Percentiles rank a stretch among this genome's conserved stretches.
These are phyloP conservation scores for Vigna reflexopilosa DNA, from an alignment of 306 rosid species.

Conservation along the genomic window DNA sequence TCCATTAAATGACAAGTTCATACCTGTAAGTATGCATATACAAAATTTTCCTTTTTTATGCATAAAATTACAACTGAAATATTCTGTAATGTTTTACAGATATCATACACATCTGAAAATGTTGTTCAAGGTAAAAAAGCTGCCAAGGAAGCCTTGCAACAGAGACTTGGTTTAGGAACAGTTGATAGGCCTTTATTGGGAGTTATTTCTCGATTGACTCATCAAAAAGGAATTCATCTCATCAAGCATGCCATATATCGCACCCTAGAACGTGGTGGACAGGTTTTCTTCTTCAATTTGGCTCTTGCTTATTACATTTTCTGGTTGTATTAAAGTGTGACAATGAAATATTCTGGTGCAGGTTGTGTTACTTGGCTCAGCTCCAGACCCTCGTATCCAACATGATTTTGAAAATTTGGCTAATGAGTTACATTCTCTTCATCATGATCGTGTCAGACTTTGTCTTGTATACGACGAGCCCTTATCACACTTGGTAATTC, in stretches of 20 bases:
- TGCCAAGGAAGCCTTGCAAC: conserved; percentile 85
- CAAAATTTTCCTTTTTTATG: not conserved
- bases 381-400: conserved; percentile 90
- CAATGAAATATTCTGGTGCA: conserved; percentile 45
- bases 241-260: conserved; percentile 76
- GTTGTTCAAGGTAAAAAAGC: conserved; percentile 84
- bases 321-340: not conserved
- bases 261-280: conserved; percentile 78
- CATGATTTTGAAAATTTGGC: conserved; percentile 79
- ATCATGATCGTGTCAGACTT: conserved; percentile 62
- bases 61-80: conserved; percentile 25
- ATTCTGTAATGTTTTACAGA: conserved; percentile 49
- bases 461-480: conserved; percentile 86
- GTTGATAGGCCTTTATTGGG: conserved; percentile 80
- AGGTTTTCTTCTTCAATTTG: conserved; percentile 55
- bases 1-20: conserved; percentile 68
- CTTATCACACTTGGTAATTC: conserved; percentile 82
- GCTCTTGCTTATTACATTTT: too few species aligned
- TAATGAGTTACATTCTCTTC: conserved; percentile 60
- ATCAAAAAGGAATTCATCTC: conserved; percentile 93
- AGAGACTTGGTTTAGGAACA: conserved; percentile 65
- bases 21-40: conserved; percentile 68
- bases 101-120: conserved; percentile 71
- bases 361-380: conserved; percentile 95
- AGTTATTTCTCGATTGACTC: conserved; percentile 77